Percentiles rank a stretch among this genome's conserved stretches.
Evolutionary conservation across 208 protist species (phyloP).

Genomic region (Leishmania turanica): DNA sequence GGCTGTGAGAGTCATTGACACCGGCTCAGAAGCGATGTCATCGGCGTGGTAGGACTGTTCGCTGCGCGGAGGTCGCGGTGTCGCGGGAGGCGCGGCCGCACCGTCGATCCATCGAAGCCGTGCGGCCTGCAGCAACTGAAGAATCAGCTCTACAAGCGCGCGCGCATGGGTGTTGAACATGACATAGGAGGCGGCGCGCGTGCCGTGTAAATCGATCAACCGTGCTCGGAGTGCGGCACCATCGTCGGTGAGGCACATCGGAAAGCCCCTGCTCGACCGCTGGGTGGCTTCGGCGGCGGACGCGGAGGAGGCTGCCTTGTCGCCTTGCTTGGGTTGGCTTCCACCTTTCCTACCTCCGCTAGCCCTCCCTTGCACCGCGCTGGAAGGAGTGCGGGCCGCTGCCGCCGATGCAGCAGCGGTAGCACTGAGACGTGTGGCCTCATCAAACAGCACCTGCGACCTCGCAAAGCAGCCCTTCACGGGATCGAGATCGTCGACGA

Average conservation of each 20-base stretch:
- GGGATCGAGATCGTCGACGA: slow-evolving; percentile 77
- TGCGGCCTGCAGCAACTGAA: slow-evolving; percentile 59
- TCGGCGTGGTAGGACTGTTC: background rate
- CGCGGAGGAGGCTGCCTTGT: background rate
- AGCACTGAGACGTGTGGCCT: slow-evolving; percentile 4
- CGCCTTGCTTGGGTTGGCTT: background rate
- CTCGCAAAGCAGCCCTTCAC: slow-evolving; percentile 22
- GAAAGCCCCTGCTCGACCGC: background rate
- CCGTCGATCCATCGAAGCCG: slow-evolving; percentile 26
- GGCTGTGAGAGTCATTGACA: background rate
- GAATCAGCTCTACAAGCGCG: slow-evolving; percentile 43
- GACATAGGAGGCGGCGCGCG: slow-evolving; percentile 13
- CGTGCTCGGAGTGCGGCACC: slow-evolving; percentile 28
- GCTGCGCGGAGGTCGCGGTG: background rate
- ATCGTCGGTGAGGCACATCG: slow-evolving; percentile 33
- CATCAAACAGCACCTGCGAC: slow-evolving; percentile 34
- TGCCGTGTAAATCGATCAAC: slow-evolving; percentile 25
- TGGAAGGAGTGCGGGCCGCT: slow-evolving; percentile 4
- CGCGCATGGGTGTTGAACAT: slow-evolving; percentile 33
- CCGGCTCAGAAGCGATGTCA: background rate
- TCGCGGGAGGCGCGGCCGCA: background rate
- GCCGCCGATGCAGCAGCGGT: slow-evolving; percentile 2
- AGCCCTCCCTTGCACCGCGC: background rate
- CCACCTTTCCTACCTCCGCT: background rate
- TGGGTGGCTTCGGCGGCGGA: background rate